Evolutionary conservation across 805 yeast species (phyloP).

Genomic region (Metschnikowia peoriensis): DNA sequence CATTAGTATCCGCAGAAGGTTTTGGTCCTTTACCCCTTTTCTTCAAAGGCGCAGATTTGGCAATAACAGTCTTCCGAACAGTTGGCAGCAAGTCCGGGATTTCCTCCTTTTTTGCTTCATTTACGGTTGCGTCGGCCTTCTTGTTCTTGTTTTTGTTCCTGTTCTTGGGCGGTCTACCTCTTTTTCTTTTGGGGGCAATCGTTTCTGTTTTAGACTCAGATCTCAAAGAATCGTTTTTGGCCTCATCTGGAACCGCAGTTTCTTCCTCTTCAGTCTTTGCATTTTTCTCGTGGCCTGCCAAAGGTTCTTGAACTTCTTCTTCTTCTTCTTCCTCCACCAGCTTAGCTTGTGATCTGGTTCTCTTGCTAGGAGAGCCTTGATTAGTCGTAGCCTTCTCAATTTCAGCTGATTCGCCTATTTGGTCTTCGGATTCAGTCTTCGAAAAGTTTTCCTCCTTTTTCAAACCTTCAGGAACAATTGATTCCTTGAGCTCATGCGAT

Average conservation of each 20-base stretch:
- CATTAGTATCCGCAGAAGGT: background rate
- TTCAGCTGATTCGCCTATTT: background rate
- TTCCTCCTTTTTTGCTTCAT: background rate
- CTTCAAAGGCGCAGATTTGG: background rate
- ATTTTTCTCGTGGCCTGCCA: too few species aligned
- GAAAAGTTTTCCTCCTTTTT: background rate
- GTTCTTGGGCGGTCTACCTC: background rate
- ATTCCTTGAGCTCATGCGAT: background rate
- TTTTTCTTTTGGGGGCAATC: background rate
- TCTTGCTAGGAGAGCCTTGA: background rate
- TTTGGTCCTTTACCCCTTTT: background rate
- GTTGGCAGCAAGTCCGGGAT: background rate
- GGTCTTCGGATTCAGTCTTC: background rate
- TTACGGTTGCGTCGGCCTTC: background rate
- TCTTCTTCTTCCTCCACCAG: background rate
- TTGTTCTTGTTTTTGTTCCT: background rate
- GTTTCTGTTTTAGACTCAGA: background rate
- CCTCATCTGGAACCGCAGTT: too few species aligned
- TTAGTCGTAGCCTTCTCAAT: background rate
- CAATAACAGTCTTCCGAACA: background rate
- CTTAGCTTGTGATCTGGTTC: background rate
- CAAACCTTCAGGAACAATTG: background rate
- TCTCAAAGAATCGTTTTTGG: background rate
- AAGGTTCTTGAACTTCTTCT: background rate
- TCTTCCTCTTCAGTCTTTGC: too few species aligned